These are phyloP conservation scores for Echium plantagineum DNA, from an alignment of 257 asterid genomes.

Conservation along the genomic window DNA sequence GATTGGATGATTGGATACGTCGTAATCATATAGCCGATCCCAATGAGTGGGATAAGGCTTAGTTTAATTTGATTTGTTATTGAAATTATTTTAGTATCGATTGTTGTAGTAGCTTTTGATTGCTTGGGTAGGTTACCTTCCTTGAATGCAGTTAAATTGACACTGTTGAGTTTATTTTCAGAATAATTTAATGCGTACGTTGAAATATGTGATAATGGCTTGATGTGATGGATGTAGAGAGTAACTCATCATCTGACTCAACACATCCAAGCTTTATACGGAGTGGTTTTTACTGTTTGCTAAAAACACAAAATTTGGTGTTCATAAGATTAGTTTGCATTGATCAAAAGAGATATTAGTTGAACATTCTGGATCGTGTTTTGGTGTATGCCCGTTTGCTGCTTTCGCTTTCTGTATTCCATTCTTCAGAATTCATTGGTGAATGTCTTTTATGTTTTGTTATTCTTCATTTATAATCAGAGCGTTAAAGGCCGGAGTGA, in stretches of 20 bases:
- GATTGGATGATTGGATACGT: too few relatives aligned
- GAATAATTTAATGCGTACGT: neutral
- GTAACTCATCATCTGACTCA: neutral
- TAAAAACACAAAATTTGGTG: neutral
- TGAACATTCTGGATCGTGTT: neutral
- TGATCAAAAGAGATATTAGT: neutral
- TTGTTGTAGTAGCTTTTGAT: neutral
- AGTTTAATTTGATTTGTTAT: too few relatives aligned
- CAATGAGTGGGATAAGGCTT: too few relatives aligned
- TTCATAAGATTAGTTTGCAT: neutral
- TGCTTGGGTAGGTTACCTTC: too few relatives aligned
- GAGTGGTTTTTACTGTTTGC: neutral
- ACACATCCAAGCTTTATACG: neutral
- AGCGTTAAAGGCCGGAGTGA: neutral
- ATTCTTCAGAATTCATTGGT: neutral
- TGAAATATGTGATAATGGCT: neutral
- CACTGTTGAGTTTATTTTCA: neutral
- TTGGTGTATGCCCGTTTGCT: neutral
- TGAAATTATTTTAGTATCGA: neutral
- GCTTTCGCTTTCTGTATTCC: too few relatives aligned
- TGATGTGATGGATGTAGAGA: neutral
- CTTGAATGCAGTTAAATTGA: too few relatives aligned
- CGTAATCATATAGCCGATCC: too few relatives aligned
- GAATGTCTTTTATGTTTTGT: too few relatives aligned
- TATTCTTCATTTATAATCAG: too few relatives aligned